phyloP scores from a whole-genome alignment of 352 stramenopile genomes.

The Thraustochytrium striatum region DNA sequence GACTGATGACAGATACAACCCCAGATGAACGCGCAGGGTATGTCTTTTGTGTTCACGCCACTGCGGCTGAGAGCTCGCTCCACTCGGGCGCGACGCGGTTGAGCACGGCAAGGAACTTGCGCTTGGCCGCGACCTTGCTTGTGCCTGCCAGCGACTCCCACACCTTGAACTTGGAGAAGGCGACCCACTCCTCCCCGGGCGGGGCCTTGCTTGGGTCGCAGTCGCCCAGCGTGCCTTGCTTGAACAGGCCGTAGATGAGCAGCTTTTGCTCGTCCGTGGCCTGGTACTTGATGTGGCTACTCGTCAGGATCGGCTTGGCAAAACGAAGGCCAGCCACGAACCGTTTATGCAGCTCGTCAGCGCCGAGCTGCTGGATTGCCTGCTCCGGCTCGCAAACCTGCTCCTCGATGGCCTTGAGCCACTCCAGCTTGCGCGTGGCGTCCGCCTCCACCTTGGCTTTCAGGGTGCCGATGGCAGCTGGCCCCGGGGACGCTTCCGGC shows the following conservation, averaged over 20 bases:
- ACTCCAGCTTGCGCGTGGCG: neutral
- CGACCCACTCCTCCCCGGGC: slow-evolving; percentile 7
- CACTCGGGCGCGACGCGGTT: slow-evolving; percentile 20
- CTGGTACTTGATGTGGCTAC: neutral
- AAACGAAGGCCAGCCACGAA: slow-evolving; percentile 40
- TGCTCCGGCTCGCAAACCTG: neutral
- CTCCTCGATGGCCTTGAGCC: neutral
- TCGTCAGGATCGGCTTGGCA: slow-evolving; percentile 38
- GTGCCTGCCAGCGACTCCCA: slow-evolving; percentile 3
- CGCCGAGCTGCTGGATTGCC: neutral
- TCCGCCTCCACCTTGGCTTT: neutral
- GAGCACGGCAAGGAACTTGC: slow-evolving; percentile 23
- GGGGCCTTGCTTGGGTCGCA: neutral
- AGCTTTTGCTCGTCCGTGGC: slow-evolving; percentile 44
- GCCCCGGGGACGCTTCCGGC: neutral
- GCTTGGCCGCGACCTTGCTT: slow-evolving; percentile 13
- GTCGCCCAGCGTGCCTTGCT: slow-evolving; percentile 30
- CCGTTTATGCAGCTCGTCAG: neutral
- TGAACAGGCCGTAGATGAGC: slow-evolving; percentile 42
- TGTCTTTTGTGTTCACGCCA: neutral
- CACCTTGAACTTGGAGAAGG: slow-evolving; percentile 27
- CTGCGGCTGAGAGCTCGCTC: slow-evolving; percentile 2
- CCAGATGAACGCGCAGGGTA: neutral
- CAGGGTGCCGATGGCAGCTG: neutral
- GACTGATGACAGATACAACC: neutral